phyloP scores from a whole-genome alignment of 768 basidiomycete genomes.

The Symmetrospora coprosmae region DNA sequence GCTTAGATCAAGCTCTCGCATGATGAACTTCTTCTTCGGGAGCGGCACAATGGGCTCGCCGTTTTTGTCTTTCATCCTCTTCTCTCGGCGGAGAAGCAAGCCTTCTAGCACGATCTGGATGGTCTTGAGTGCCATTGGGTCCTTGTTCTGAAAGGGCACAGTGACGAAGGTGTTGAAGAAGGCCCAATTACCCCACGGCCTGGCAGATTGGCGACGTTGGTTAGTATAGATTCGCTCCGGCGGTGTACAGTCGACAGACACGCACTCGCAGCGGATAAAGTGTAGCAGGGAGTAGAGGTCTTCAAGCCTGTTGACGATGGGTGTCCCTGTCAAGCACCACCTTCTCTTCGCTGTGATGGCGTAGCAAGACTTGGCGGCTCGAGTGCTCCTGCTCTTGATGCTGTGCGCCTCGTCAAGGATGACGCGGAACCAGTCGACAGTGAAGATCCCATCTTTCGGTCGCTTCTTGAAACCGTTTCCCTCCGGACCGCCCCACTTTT shows the following conservation, averaged over 20 bases:
- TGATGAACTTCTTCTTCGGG: conserved; percentile 63
- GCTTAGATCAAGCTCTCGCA: conserved; percentile 68
- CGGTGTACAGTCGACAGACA: conserved; percentile 12
- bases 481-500: conserved; percentile 20
- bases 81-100: conserved; percentile 66
- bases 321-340: conserved; percentile 92
- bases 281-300: conserved; percentile 71
- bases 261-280: conserved; percentile 38
- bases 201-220: too few species aligned
- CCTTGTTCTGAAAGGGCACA: conserved; percentile 74
- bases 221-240: too few species aligned
- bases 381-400: conserved; percentile 76
- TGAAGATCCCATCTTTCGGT: conserved; percentile 21
- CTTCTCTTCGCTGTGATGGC: conserved; percentile 61
- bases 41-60: conserved; percentile 79
- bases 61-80: conserved; percentile 73
- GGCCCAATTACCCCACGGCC: conserved; percentile 22
- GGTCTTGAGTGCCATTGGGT: conserved; percentile 83
- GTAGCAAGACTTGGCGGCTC: conserved; percentile 73
- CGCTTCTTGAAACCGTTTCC: background rate
- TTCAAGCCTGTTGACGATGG: conserved; percentile 66
- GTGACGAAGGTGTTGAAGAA: conserved; percentile 86
- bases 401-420: conserved; percentile 87
- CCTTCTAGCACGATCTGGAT: conserved; percentile 88
- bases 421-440: conserved; percentile 32